phyloP scores from a whole-genome alignment of 352 stramenopile genomes.

The Globisporangium paroecandrum region DNA sequence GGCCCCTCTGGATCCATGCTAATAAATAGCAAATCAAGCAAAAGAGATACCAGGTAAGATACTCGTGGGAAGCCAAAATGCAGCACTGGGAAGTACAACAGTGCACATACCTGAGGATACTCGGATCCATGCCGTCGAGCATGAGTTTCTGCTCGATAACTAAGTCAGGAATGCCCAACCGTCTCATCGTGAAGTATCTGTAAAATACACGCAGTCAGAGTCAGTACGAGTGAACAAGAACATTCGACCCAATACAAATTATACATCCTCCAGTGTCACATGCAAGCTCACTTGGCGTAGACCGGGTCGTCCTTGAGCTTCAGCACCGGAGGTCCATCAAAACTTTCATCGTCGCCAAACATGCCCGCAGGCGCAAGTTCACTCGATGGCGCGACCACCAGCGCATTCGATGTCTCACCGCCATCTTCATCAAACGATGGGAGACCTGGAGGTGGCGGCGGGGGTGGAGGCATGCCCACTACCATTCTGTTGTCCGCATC shows the following conservation, averaged over 20 bases:
- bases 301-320: slow-evolving; percentile 83
- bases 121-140: slow-evolving; percentile 71
- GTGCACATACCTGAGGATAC: slow-evolving; percentile 38
- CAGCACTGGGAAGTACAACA: too few species aligned
- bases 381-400: slow-evolving; percentile 29
- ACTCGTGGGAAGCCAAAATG: too few species aligned
- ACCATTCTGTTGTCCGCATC: slow-evolving; percentile 18
- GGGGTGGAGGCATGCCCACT: slow-evolving; percentile 28
- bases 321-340: slow-evolving; percentile 37
- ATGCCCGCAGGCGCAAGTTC: slow-evolving; percentile 16
- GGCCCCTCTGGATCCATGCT: slow-evolving; percentile 82
- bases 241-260: background rate
- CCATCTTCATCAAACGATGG: slow-evolving; percentile 25
- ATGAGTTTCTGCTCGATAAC: slow-evolving; percentile 79
- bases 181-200: slow-evolving; percentile 81
- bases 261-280: too few species aligned
- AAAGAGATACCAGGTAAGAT: background rate
- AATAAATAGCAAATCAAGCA: background rate
- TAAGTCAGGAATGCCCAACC: slow-evolving; percentile 64
- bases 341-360: slow-evolving; percentile 26
- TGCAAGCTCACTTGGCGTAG: slow-evolving; percentile 57
- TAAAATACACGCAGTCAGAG: background rate
- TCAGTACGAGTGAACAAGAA: background rate
- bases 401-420: slow-evolving; percentile 22
- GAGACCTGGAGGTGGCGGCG: slow-evolving; percentile 27